Evolutionary conservation across 306 rosid species (phyloP).

Genomic region (Parietaria judaica): DNA sequence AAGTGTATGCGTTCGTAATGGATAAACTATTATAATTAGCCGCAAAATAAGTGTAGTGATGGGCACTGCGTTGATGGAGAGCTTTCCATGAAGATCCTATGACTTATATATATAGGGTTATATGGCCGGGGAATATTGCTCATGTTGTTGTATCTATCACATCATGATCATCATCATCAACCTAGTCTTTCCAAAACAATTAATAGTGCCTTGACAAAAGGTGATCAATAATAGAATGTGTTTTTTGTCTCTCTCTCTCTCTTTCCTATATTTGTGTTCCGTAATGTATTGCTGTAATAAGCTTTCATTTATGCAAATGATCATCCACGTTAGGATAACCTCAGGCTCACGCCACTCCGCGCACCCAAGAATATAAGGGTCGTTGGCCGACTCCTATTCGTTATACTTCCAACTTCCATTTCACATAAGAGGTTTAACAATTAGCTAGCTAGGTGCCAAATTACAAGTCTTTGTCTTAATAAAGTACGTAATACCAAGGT

Average conservation of each 20-base stretch:
- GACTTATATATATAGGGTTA: not conserved
- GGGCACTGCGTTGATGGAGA: constrained; percentile 1
- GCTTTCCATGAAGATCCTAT: constrained; percentile 3
- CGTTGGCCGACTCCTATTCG: constrained; percentile 25
- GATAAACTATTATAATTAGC: not conserved
- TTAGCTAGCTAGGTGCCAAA: not conserved
- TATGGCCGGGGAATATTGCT: constrained; percentile 36
- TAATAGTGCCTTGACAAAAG: constrained; percentile 39
- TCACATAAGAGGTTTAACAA: not conserved
- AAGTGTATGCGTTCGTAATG: not conserved
- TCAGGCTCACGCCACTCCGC: constrained; percentile 39
- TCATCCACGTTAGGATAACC: constrained; percentile 42
- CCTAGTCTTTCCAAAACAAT: constrained; percentile 32
- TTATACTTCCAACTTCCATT: not conserved
- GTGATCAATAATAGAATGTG: constrained; percentile 49
- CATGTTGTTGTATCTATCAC: constrained; percentile 21
- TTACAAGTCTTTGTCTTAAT: not conserved
- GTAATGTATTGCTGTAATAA: not conserved
- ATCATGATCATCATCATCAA: constrained; percentile 33
- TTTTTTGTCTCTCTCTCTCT: constrained; percentile 39
- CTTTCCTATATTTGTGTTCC: not conserved
- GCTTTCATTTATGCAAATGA: constrained; percentile 4
- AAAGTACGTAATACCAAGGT: not conserved
- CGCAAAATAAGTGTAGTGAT: not conserved
- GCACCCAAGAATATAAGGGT: constrained; percentile 20